Base-by-base conservation (phyloP, 768 basidiomycete genomes). In the Fomitopsis serialis region DNA sequence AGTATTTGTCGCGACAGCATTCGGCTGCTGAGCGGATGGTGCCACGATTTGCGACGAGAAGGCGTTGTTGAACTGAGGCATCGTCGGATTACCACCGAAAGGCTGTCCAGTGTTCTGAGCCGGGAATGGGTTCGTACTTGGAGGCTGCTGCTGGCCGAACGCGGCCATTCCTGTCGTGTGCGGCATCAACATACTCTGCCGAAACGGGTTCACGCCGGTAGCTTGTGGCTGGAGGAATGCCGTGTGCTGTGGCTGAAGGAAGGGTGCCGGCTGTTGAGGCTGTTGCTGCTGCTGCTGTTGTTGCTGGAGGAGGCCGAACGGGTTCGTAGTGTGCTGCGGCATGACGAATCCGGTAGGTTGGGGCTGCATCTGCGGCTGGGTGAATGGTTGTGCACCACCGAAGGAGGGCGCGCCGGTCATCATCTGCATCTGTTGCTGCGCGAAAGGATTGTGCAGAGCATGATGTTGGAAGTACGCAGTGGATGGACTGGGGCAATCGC, bases 401-500 rank as follows among this genome's bases (percentile, higher is more conserved):
- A 80, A 76, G n/a, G n/a, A n/a, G 15, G 76, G 69, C 4, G 55
- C 60, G 9, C 60, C 60, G 2, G 57, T 58, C 45, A 46, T 68
- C 61, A 76, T 72, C 51, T 76, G 74, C 53, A 53, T 34, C 57
- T 81, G 78, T 50, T 76, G 73, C 52, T 79, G 81, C 47, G 78
- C 67, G 70, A 98, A 98, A 0, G 94, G 94, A 66, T 96, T 96
- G 59, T 80, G 74, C 12, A 70, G 70, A 0, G 76, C 73, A 64
- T 81, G 83, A 52, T 81, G 82, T 48, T 79, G 81, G 67, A 79
- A 78, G 58, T 81, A 77, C 23, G 69, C 70, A 4, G 71, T 62
- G 17, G 70, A 76, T 1, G 78, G 74, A 58, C 85, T 85, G 53
- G 6, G 42, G 49, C 15, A 48, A 35, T 46, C 29, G 54, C 55